These are phyloP conservation scores for Euphorbia lathyris DNA, from an alignment of 345 rosid species.

Conservation along the genomic window DNA sequence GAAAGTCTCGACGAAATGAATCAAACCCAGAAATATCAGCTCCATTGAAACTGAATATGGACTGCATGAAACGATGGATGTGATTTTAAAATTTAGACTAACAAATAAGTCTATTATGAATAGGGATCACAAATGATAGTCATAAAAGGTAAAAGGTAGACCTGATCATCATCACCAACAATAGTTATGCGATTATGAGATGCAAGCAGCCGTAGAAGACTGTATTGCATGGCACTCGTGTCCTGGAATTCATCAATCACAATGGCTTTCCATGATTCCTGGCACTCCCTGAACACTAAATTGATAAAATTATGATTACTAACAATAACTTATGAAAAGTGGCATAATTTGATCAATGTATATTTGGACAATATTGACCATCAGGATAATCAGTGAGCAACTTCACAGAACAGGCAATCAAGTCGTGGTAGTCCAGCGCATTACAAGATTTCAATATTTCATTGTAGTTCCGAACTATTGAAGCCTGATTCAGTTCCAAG, in stretches of 20 bases:
- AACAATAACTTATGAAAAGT: constrained; percentile 17
- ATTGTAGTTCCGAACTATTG: constrained; percentile 61
- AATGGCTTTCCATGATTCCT: constrained; percentile 77
- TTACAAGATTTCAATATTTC: constrained; percentile 69
- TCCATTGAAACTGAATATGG: constrained; percentile 93
- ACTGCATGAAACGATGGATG: constrained; percentile 45
- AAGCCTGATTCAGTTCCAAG: constrained; percentile 58
- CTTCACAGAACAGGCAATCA: constrained; percentile 73
- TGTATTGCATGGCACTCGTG: constrained; percentile 89
- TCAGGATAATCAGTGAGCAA: constrained; percentile 75
- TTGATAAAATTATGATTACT: constrained; percentile 19
- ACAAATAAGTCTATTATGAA: background rate
- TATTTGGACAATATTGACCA: constrained; percentile 43
- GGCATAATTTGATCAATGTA: constrained; percentile 1
- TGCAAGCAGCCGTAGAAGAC: constrained; percentile 61
- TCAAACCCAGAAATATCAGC: constrained; percentile 87
- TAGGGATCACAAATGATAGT: background rate
- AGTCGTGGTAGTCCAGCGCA: constrained; percentile 93
- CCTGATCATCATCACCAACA: constrained; percentile 99
- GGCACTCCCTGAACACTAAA: constrained; percentile 68
- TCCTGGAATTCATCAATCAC: constrained; percentile 96
- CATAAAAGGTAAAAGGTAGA: constrained; percentile 18
- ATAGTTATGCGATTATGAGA: constrained; percentile 72
- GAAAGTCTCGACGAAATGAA: constrained; percentile 83
- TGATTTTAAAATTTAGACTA: background rate